phyloP scores from a whole-genome alignment of 768 basidiomycete genomes.

The Mycena latifolia region DNA sequence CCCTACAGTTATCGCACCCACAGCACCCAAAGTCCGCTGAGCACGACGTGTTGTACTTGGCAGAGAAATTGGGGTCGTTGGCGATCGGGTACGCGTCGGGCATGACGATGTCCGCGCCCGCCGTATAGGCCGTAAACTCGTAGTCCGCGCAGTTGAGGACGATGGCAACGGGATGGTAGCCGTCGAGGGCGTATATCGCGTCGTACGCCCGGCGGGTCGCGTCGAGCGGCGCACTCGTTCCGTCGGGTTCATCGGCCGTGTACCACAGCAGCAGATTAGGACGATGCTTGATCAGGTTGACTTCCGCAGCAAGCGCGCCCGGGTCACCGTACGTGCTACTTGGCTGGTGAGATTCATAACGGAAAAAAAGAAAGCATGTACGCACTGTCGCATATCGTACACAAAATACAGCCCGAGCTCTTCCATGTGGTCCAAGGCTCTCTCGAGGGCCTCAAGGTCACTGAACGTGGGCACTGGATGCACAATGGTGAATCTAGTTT shows the following conservation, averaged over 20 bases:
- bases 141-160: constrained; percentile 64
- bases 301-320: constrained; percentile 59
- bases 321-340: constrained; percentile 62
- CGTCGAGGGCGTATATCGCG: constrained; percentile 61
- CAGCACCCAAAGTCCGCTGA: constrained; percentile 65
- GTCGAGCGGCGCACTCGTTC: constrained; percentile 54
- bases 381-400: constrained; percentile 72
- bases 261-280: constrained; percentile 50
- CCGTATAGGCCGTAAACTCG: constrained; percentile 61
- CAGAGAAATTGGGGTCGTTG: constrained; percentile 59
- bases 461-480: constrained; percentile 70
- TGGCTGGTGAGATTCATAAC: background rate
- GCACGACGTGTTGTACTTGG: constrained; percentile 60
- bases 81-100: constrained; percentile 56
- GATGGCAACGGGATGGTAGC: constrained; percentile 70
- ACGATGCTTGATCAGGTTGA: constrained; percentile 60
- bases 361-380: constrained; percentile 35
- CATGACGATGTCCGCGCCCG: constrained; percentile 68
- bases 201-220: constrained; percentile 58
- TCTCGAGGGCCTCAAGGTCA: constrained; percentile 55
- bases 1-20: constrained; percentile 72
- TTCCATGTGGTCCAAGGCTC: constrained; percentile 65
- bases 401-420: constrained; percentile 64
- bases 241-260: constrained; percentile 36
- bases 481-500: constrained; percentile 45